These are phyloP conservation scores for Calocybe indica DNA, from an alignment of 768 basidiomycete genomes.

Conservation along the genomic window DNA sequence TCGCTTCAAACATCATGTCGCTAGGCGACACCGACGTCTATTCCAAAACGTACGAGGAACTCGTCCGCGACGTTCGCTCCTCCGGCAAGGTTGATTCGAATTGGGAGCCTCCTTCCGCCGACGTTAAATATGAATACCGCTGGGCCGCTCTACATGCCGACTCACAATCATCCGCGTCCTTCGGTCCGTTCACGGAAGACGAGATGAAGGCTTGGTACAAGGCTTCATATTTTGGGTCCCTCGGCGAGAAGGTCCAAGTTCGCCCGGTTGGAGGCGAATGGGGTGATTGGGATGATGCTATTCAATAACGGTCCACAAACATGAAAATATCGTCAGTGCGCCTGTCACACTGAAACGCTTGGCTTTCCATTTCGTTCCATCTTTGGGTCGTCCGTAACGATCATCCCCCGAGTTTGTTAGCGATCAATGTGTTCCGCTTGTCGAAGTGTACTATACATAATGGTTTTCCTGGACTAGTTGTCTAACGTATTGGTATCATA, in stretches of 20 bases:
- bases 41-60: constrained; percentile 78
- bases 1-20: constrained; percentile 84
- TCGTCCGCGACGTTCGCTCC: constrained; percentile 69
- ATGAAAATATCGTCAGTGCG: too few species aligned
- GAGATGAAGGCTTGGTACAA: constrained; percentile 79
- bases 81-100: constrained; percentile 61
- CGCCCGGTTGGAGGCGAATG: constrained; percentile 65
- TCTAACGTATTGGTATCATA: not conserved
- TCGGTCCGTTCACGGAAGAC: constrained; percentile 77
- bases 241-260: constrained; percentile 75
- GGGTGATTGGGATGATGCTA: constrained; percentile 64
- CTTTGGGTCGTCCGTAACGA: too few species aligned
- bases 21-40: constrained; percentile 85
- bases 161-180: constrained; percentile 43
- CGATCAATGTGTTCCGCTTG: too few species aligned
- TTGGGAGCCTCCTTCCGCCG: constrained; percentile 76
- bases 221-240: constrained; percentile 74
- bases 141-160: constrained; percentile 55
- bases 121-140: constrained; percentile 74
- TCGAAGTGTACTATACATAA: too few species aligned
- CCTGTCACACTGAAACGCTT: too few species aligned
- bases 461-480: too few species aligned
- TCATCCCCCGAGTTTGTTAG: too few species aligned
- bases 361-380: too few species aligned
- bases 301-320: constrained; percentile 31